phyloP scores from a whole-genome alignment of 306 rosid genomes.

The Rosa rugosa region DNA sequence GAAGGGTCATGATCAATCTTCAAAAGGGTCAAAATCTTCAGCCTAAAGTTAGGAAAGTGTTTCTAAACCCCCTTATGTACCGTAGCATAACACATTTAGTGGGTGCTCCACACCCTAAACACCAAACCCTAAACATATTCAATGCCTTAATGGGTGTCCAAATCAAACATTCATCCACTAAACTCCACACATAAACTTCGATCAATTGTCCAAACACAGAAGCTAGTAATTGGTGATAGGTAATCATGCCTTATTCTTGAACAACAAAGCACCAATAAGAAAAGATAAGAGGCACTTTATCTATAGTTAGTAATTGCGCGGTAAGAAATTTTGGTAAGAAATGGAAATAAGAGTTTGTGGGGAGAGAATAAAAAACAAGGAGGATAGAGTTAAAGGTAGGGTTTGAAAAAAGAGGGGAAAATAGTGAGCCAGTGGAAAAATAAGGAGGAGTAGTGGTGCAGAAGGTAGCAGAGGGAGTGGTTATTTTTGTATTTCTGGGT shows the following conservation, averaged over 20 bases:
- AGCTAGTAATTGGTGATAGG: not conserved
- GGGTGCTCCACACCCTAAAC: not conserved
- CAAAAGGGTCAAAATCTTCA: no score
- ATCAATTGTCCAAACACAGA: not conserved
- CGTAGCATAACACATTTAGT: not conserved
- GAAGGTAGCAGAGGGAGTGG: conserved; percentile 26
- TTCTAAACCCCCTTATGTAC: not conserved
- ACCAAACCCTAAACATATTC: not conserved
- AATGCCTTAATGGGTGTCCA: not conserved
- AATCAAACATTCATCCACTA: not conserved
- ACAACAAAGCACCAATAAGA: not conserved
- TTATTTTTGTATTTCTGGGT: conserved; percentile 31
- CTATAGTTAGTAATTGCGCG: not conserved
- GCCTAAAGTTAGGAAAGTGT: no score
- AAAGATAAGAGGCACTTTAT: not conserved
- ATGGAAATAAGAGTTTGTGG: not conserved
- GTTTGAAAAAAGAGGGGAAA: conserved; percentile 28
- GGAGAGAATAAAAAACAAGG: conserved; percentile 10
- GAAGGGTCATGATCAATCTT: not conserved
- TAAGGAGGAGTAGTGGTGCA: conserved; percentile 14
- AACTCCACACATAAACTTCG: not conserved
- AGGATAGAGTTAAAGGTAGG: conserved; percentile 31
- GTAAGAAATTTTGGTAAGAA: not conserved
- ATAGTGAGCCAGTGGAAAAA: conserved; percentile 22
- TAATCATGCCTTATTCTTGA: not conserved